Evolutionary conservation across 1,284 basidiomycete genomes (phyloP).

Genomic region (Phellopilus nigrolimitatus): DNA sequence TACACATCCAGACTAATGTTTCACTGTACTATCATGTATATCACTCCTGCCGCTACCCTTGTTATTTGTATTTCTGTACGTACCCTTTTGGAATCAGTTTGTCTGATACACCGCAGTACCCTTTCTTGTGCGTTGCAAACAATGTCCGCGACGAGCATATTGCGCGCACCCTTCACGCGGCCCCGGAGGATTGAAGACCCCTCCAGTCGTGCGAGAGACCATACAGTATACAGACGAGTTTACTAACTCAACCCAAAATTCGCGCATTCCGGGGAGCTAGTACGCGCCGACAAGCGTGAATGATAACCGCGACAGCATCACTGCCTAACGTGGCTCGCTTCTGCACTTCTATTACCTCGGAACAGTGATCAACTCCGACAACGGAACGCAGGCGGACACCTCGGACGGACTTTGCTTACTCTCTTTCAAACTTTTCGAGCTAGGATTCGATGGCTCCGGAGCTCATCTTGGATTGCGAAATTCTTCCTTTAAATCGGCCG

Average conservation of each 20-base stretch:
- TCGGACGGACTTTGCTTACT: conserved; percentile 12
- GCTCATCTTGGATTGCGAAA: not conserved
- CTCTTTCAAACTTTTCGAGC: not conserved
- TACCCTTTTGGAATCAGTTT: not conserved
- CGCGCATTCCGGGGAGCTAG: not conserved
- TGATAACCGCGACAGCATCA: not conserved
- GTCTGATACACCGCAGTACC: not conserved
- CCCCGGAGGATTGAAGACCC: no score
- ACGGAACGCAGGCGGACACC: conserved; percentile 4
- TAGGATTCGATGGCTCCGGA: not conserved
- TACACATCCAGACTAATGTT: no score
- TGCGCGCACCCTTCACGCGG: no score
- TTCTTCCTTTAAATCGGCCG: no score
- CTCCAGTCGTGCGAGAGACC: no score
- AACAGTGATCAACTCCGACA: conserved; percentile 4
- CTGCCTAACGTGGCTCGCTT: conserved; percentile 6
- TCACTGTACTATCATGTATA: conserved; percentile 1
- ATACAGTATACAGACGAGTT: not conserved
- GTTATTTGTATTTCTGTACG: not conserved
- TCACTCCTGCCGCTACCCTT: not conserved
- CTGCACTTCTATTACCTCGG: not conserved
- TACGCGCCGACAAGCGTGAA: not conserved
- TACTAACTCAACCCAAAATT: not conserved
- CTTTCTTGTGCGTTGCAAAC: not conserved
- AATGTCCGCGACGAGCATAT: not conserved